phyloP scores from a whole-genome alignment of 2,329 filamentous ascomycete species.

The Gyromitra esculenta region DNA sequence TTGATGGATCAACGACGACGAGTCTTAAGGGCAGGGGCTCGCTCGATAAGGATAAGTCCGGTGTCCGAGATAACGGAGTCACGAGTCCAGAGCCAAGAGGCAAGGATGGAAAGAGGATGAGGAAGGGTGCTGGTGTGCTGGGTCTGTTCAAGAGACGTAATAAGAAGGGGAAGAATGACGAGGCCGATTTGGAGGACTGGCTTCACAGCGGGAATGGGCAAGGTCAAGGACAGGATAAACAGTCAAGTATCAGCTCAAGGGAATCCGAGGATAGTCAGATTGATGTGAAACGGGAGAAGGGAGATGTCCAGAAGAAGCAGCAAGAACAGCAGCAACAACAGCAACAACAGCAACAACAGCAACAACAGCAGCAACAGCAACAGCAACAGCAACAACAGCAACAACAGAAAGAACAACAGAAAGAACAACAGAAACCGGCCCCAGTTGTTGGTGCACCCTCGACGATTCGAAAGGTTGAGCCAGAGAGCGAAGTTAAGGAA shows the following conservation, averaged over 20 bases:
- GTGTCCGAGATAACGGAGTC: conserved; percentile 71
- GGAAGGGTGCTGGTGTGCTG: conserved; percentile 73
- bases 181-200: conserved; percentile 61
- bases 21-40: conserved; percentile 62
- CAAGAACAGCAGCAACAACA: conserved; percentile 57
- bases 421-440: conserved; percentile 58
- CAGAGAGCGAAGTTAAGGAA: conserved; percentile 45
- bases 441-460: conserved; percentile 41
- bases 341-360: conserved; percentile 56
- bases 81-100: conserved; percentile 68
- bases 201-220: conserved; percentile 54
- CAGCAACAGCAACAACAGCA: conserved; percentile 56
- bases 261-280: conserved; percentile 49
- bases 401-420: conserved; percentile 50
- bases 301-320: conserved; percentile 46
- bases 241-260: conserved; percentile 52
- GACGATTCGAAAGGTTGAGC: conserved; percentile 59
- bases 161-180: conserved; percentile 56
- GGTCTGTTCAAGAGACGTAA: conserved; percentile 63
- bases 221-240: conserved; percentile 53
- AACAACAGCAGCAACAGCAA: conserved; percentile 52
- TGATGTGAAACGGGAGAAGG: conserved; percentile 46
- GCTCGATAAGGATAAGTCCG: conserved; percentile 75
- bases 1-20: conserved; percentile 25
- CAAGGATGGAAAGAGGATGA: conserved; percentile 79